Conservation (phyloP, 768 basidiomycete species). For the Ephemerocybe angulata region DNA sequence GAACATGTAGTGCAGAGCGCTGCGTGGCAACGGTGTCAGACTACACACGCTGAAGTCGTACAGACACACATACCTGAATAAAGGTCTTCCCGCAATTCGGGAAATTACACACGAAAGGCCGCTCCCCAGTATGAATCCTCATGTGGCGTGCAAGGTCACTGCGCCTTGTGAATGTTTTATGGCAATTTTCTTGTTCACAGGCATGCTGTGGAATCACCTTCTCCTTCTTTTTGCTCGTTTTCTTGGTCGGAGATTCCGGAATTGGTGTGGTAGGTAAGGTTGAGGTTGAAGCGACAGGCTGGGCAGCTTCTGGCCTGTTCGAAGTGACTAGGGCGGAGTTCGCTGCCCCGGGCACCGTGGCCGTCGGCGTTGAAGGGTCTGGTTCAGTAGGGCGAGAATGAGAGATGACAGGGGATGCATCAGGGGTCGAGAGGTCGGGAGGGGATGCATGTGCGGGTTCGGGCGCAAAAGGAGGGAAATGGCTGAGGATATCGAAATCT, state of each 20-base stretch:
- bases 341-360: slow-evolving; percentile 21
- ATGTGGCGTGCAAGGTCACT: slow-evolving; percentile 84
- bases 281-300: slow-evolving; percentile 26
- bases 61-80: slow-evolving; percentile 66
- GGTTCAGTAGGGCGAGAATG: slow-evolving; percentile 35
- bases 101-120: slow-evolving; percentile 75
- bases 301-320: no score
- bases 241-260: slow-evolving; percentile 22
- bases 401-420: slow-evolving; percentile 47
- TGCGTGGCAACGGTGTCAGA: slow-evolving; percentile 29
- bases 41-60: slow-evolving; percentile 3
- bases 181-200: slow-evolving; percentile 70
- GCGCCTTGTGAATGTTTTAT: slow-evolving; percentile 76
- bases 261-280: slow-evolving; percentile 23
- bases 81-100: slow-evolving; percentile 83
- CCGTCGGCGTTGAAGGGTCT: slow-evolving; percentile 14
- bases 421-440: slow-evolving; percentile 42
- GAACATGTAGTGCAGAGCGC: slow-evolving; percentile 88
- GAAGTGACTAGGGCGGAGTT: no score
- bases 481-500: slow-evolving; percentile 76
- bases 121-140: slow-evolving; percentile 88
- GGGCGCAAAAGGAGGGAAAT: slow-evolving; percentile 66
- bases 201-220: slow-evolving; percentile 49
- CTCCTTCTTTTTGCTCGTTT: slow-evolving; percentile 43
- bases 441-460: slow-evolving; percentile 41